A percentile compares a stretch with the other conserved stretches of the same genome.
These are phyloP conservation scores for Trypanosoma brucei DNA, from an alignment of 208 protist genomes.

Conservation along the genomic window DNA sequence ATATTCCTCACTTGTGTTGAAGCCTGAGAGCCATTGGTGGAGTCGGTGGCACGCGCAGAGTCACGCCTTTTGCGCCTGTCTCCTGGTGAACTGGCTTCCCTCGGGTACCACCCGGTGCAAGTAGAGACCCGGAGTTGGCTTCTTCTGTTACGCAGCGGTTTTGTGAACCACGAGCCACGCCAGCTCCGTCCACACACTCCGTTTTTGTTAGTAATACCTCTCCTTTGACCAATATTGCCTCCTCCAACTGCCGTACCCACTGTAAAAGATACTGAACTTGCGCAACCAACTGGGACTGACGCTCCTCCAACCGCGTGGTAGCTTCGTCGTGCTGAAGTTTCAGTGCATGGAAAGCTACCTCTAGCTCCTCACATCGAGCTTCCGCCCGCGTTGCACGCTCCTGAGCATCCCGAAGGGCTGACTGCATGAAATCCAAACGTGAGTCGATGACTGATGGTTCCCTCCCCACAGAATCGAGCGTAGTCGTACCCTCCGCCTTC, in stretches of 20 bases:
- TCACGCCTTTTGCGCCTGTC: conserved; percentile 7
- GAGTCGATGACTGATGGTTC: conserved; percentile 4
- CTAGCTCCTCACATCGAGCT: conserved; percentile 26
- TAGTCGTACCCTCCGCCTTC: not conserved
- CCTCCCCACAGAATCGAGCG: not conserved
- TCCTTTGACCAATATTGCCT: conserved; percentile 1
- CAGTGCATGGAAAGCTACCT: conserved; percentile 22
- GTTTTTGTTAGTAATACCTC: not conserved
- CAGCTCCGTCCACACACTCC: not conserved
- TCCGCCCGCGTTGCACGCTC: conserved; percentile 27
- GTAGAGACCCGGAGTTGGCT: not conserved
- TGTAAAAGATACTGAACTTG: conserved; percentile 28
- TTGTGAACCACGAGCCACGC: not conserved
- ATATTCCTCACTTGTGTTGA: not conserved
- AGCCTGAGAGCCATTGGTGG: conserved; percentile 53
- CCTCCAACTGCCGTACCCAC: conserved; percentile 5
- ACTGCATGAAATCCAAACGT: conserved; percentile 17
- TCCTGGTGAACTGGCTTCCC: conserved; percentile 2
- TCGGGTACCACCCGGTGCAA: not conserved
- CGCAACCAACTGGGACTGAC: conserved; percentile 18
- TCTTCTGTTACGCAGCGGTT: conserved; percentile 5
- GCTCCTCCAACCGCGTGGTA: conserved; percentile 17
- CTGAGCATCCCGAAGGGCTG: conserved; percentile 18
- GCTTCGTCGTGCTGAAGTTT: conserved; percentile 11
- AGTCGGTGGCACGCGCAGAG: conserved; percentile 49